These are phyloP conservation scores for Quaeritorhiza haematococci DNA, from an alignment of 371 early-diverging fungal species.

Conservation along the genomic window DNA sequence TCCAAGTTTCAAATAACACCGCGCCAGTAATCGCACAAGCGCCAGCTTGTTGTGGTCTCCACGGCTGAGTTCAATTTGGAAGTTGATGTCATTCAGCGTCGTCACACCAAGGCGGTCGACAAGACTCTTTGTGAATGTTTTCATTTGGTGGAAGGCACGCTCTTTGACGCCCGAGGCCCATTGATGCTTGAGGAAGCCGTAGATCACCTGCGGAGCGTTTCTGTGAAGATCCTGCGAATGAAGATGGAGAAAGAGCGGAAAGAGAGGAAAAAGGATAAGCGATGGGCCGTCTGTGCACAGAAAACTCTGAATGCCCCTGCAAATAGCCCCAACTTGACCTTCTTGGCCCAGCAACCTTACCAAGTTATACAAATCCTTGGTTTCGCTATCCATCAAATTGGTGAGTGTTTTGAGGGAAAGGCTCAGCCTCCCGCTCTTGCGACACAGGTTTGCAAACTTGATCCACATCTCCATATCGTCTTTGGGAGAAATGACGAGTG, in stretches of 20 bases:
- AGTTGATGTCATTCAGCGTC: slow-evolving; percentile 32
- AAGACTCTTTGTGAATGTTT: slow-evolving; percentile 44
- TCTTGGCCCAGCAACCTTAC: too few species aligned
- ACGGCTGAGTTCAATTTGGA: slow-evolving; percentile 27
- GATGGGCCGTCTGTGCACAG: too few species aligned
- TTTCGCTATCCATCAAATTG: slow-evolving; percentile 47
- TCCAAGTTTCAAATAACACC: slow-evolving; percentile 88
- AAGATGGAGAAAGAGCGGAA: too few species aligned
- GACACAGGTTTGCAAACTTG: slow-evolving; percentile 91
- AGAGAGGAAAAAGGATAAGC: too few species aligned
- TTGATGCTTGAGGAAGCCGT: slow-evolving; percentile 90
- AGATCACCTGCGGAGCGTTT: slow-evolving; percentile 75
- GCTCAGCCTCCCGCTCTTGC: slow-evolving; percentile 80
- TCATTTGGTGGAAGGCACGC: slow-evolving; percentile 36
- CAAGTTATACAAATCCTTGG: slow-evolving; percentile 28
- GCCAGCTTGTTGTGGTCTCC: slow-evolving; percentile 25
- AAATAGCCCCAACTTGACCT: too few species aligned
- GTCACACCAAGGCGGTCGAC: slow-evolving; percentile 35
- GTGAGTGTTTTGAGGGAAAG: slow-evolving; percentile 78
- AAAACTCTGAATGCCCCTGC: background rate
- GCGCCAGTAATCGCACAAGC: slow-evolving; percentile 67
- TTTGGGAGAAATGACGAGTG: slow-evolving; percentile 82
- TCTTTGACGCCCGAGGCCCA: slow-evolving; percentile 69
- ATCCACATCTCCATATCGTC: slow-evolving; percentile 94
- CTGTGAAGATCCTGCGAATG: slow-evolving; percentile 22